Base-by-base conservation (phyloP, 2,329 filamentous ascomycete genomes). In the Scedosporium dehoogii region DNA sequence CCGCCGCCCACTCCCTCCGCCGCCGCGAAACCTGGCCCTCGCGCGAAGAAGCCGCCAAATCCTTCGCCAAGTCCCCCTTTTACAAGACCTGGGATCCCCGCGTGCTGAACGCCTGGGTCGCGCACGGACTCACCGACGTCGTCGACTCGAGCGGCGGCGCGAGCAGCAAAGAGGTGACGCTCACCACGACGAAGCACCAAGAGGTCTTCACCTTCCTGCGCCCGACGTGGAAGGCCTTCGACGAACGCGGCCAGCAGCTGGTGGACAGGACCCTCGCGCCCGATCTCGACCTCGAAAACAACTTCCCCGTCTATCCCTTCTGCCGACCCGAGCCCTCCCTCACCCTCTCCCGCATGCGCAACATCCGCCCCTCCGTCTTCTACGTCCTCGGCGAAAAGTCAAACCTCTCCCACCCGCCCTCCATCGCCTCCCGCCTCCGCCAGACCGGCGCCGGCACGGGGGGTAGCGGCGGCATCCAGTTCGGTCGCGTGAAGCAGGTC, bases 11-110 rank as follows among this genome's bases (percentile, higher is more conserved):
- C 25, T 96, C 91, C 41, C 83, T 88, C 9, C 80, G 81, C 66
- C 86, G 93, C 14, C 85, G 91, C 53, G 92, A 97, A 67, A 69
- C 83, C 62, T 97, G 93, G 94, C 88, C 91, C 0, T 91, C 88
- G 0, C 84, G 88, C 9, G 76, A 79, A 58, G 88, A 79, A 2
- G 93, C 93, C 21, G 81, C 80, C 61, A 81, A 81, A 12, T 76
- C 84, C 10, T 92, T 96, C 75, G 75, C 76, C 60, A 82, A 82
- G 62, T 89, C 81, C 69, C 83, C 83, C 53, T 63, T 96, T 76
- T 97, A 96, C 75, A 79, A 85, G 66, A 68, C 81, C 10, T 97
- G 93, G 93, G 65, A 97, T 69, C 79, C 83, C 1, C 82, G 92
- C 56, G 92, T 92, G 0, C 79, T 97, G 0, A 85, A 92, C 10